These are phyloP conservation scores for Coniochaeta hoffmannii DNA, from an alignment of 2,329 filamentous ascomycete genomes.

Conservation along the genomic window DNA sequence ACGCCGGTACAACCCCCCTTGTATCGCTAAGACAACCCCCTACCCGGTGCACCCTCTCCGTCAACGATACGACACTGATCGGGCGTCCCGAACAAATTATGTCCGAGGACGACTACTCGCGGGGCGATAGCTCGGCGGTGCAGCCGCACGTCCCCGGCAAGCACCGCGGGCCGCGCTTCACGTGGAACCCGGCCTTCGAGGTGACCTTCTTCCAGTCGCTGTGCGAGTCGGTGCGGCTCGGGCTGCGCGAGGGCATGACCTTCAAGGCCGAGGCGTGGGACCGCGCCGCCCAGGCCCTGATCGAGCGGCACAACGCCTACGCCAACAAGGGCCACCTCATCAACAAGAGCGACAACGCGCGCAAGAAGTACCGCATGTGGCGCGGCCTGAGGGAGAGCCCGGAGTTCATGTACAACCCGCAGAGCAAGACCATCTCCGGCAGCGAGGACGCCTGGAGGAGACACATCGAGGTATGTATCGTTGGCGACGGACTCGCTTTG, in stretches of 20 bases:
- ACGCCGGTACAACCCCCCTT: too few relatives aligned
- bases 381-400: constrained; percentile 49
- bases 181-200: constrained; percentile 52
- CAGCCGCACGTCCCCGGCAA: constrained; percentile 14
- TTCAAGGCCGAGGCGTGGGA: constrained; percentile 58
- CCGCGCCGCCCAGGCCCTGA: constrained; percentile 44
- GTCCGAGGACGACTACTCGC: constrained; percentile 24
- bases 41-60: too few relatives aligned
- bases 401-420: constrained; percentile 46
- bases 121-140: constrained; percentile 6
- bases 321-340: constrained; percentile 55
- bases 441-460: constrained; percentile 49
- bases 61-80: neutral
- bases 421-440: constrained; percentile 43
- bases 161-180: constrained; percentile 43
- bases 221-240: constrained; percentile 50
- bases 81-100: too few relatives aligned
- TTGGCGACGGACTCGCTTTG: neutral
- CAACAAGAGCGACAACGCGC: constrained; percentile 57
- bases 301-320: constrained; percentile 47
- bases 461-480: constrained; percentile 46
- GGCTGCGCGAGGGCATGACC: constrained; percentile 49
- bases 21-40: too few relatives aligned
- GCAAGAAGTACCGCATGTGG: constrained; percentile 57
- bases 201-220: constrained; percentile 54